Conservation (phyloP, 202 grass and related monocot species). For the Brachypodium distachyon region DNA sequence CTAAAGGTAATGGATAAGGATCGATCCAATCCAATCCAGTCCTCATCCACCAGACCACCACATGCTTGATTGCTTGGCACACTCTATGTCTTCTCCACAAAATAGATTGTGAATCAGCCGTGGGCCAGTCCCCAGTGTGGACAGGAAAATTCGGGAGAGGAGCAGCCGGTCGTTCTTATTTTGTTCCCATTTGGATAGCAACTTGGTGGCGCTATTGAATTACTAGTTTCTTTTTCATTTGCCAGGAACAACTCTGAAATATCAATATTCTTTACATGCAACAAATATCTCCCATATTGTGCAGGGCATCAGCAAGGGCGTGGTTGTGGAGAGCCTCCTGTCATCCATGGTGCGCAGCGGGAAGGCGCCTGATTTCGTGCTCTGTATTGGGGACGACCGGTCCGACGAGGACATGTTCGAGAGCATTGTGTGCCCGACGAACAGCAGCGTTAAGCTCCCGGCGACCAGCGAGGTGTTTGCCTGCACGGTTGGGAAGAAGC, state of each 20-base stretch:
- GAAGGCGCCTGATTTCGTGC: conserved; percentile 68
- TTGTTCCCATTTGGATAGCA: neutral
- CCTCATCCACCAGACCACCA: conserved; percentile 30
- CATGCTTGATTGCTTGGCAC: conserved; percentile 20
- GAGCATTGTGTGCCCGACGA: conserved; percentile 59
- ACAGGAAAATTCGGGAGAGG: conserved; percentile 9
- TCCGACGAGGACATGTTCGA: conserved; percentile 99
- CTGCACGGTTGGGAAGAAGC: conserved; percentile 94
- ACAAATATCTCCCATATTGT: conserved; percentile 2
- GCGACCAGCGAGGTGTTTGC: conserved; percentile 80
- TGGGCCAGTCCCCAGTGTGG: conserved; percentile 30
- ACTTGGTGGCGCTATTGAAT: neutral
- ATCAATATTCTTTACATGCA: neutral
- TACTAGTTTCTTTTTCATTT: conserved; percentile 8
- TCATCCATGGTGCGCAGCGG: conserved; percentile 42
- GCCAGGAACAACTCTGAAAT: neutral
- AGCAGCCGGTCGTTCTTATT: neutral
- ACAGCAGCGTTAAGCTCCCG: conserved; percentile 38
- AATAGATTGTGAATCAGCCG: conserved; percentile 32
- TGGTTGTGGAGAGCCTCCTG: conserved; percentile 60
- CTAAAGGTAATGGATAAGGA: conserved; percentile 53
- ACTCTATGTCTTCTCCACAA: conserved; percentile 32
- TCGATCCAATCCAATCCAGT: conserved; percentile 36
- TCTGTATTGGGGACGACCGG: conserved; percentile 90
- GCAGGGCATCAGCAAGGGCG: conserved; percentile 98